Base-by-base conservation (phyloP, 495 filamentous ascomycete genomes). In the Chaetomidium leptoderma region DNA sequence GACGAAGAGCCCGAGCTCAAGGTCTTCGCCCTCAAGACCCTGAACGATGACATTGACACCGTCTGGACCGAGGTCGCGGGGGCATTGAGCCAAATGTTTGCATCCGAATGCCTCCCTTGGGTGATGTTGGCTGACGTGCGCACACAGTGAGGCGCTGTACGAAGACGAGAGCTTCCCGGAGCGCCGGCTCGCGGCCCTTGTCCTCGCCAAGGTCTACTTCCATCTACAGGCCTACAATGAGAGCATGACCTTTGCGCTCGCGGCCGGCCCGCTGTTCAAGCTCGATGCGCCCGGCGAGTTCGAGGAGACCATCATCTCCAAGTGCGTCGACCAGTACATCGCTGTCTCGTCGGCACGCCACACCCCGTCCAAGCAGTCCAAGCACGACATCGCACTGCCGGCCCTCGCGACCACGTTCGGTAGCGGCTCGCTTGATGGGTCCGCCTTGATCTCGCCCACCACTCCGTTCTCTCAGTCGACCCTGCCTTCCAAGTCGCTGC, bases 141-240 rank as follows among this genome's bases (percentile, higher is more conserved):
- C n/a, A 26, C 45, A 17, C 55, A 97, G 92, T 71, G 95, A 99
- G 80, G 91, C 90, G 46, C 84, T 99, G 35, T 97, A 95, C 73
- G 95, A 99, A 80, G 92, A 97, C 76, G 89, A 96, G 58, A 79
- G 80, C 49, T 99, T 99, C 66, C 88, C 93, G 16, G 88, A 99
- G 69, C 89, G 93, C 63, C 89, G 92, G 68, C 85, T 97, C 42
- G 95, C 95, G 53, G 92, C 95, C 54, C 79, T 99, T 29, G 91
- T 99, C 47, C 88, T 92, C 50, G 88, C 95, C 58, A 97, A 97
- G 78, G 90, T 97, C 61, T 99, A 97, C 74, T 99, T 97, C 70
- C 92, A 99, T 69, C 84, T 99, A 45, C 89, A 95, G 75, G 95
- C 95, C 74, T 97, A 97, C 76, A 91, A 97, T 68, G 93, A 97